phyloP scores from a whole-genome alignment of 202 grass and related monocot genomes.

The Panicum virgatum region DNA sequence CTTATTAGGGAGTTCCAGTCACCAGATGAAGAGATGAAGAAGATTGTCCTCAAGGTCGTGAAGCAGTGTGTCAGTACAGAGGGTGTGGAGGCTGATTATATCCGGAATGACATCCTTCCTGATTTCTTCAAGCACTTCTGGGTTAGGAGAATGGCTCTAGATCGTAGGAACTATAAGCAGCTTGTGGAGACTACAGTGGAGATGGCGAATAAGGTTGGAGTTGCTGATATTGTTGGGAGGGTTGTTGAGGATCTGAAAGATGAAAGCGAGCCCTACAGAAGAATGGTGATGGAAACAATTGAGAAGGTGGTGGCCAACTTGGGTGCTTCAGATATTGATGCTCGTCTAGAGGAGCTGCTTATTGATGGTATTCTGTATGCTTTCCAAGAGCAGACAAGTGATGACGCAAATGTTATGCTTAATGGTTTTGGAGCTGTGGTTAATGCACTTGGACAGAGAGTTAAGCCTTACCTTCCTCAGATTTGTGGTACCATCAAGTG shows the following conservation, averaged over 20 bases:
- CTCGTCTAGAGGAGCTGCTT: slow-evolving; percentile 85
- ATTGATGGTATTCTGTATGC: slow-evolving; percentile 98
- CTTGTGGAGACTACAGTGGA: slow-evolving; percentile 97
- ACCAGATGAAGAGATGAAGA: slow-evolving; percentile 99
- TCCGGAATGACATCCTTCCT: slow-evolving; percentile 78
- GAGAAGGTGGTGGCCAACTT: slow-evolving; percentile 97
- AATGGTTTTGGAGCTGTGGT: slow-evolving; percentile 99
- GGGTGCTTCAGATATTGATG: slow-evolving; percentile 93
- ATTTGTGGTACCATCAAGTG: slow-evolving; percentile 99
- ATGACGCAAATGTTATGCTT: slow-evolving; percentile 99
- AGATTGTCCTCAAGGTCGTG: slow-evolving; percentile 95
- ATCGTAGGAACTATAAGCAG: slow-evolving; percentile 96
- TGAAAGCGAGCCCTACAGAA: slow-evolving; percentile 91
- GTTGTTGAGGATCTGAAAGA: slow-evolving; percentile 95
- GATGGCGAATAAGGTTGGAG: slow-evolving; percentile 95
- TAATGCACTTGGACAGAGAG: slow-evolving; percentile 82
- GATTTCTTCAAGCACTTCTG: slow-evolving; percentile 90
- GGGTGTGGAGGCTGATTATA: slow-evolving; percentile 94
- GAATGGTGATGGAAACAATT: slow-evolving; percentile 99
- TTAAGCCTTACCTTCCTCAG: slow-evolving; percentile 94
- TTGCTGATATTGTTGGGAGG: slow-evolving; percentile 89
- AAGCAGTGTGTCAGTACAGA: slow-evolving; percentile 98
- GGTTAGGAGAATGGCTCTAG: slow-evolving; percentile 93
- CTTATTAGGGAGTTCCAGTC: slow-evolving; percentile 95
- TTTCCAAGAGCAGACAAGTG: slow-evolving; percentile 98